A percentile compares a stretch with the other conserved stretches of the same genome.
Conservation (phyloP, 352 stramenopile genomes). For the Discostella stelligera region DNA sequence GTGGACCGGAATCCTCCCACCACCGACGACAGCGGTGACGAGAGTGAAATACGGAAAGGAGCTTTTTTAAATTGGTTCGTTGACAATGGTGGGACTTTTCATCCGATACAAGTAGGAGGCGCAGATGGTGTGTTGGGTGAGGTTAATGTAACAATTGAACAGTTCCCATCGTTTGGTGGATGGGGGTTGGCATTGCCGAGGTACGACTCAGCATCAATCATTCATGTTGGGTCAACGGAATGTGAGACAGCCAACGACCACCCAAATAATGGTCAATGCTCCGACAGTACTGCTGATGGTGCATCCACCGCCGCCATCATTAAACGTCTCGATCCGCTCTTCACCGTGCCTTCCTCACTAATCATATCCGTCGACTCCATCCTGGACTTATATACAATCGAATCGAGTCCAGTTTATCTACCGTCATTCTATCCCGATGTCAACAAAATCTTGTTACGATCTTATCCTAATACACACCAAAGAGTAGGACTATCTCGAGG, state of each 20-base stretch:
- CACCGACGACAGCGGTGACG: not conserved
- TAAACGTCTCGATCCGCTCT: conserved; percentile 36
- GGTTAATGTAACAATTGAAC: conserved; percentile 30
- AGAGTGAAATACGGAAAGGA: not conserved
- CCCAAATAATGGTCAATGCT: not conserved
- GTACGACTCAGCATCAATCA: too few species aligned
- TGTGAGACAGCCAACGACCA: conserved; percentile 1
- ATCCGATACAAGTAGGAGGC: conserved; percentile 23
- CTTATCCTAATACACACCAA: conserved; percentile 6
- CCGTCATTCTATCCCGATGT: conserved; percentile 17
- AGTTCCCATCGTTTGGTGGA: conserved; percentile 42
- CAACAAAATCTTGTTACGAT: conserved; percentile 9
- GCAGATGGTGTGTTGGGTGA: not conserved
- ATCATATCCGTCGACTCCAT: conserved; percentile 39
- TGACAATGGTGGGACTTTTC: conserved; percentile 39
- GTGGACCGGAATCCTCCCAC: not conserved
- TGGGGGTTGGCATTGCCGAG: conserved; percentile 31
- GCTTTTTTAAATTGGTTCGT: conserved; percentile 50
- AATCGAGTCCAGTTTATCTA: conserved; percentile 13
- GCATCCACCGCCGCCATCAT: conserved; percentile 13
- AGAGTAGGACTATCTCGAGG: conserved; percentile 6
- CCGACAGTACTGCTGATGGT: not conserved
- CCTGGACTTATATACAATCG: conserved; percentile 23
- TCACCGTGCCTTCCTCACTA: conserved; percentile 38
- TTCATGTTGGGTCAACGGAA: not conserved